phyloP scores from a whole-genome alignment of 352 stramenopile genomes.

The Pythium coloratum region DNA sequence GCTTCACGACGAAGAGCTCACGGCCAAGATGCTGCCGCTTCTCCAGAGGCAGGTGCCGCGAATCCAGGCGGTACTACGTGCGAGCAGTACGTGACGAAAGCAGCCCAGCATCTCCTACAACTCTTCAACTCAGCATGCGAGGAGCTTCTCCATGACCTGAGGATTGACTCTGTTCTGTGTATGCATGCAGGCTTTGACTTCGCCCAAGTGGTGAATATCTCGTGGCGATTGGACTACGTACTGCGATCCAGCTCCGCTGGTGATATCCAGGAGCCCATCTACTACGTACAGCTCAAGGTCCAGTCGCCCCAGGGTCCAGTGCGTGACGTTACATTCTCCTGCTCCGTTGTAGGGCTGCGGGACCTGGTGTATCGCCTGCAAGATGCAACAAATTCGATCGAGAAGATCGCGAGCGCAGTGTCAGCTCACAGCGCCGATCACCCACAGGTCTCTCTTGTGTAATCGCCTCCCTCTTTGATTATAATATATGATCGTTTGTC shows the following conservation, averaged over 20 bases:
- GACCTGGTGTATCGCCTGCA: slow-evolving; percentile 74
- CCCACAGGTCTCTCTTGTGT: neutral
- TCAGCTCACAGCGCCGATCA: neutral
- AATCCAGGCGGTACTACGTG: slow-evolving; percentile 20
- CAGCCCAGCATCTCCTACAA: neutral
- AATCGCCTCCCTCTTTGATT: neutral
- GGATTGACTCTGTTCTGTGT: neutral
- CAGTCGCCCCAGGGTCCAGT: slow-evolving; percentile 44
- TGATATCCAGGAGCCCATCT: slow-evolving; percentile 54
- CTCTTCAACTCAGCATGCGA: neutral
- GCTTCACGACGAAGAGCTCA: slow-evolving; percentile 20
- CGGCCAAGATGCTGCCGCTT: slow-evolving; percentile 16
- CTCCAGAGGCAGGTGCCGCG: slow-evolving; percentile 14
- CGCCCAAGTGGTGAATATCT: slow-evolving; percentile 68
- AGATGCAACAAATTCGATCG: slow-evolving; percentile 58
- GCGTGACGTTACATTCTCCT: slow-evolving; percentile 50
- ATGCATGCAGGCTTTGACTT: slow-evolving; percentile 58
- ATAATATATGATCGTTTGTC: neutral
- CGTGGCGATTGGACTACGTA: slow-evolving; percentile 74
- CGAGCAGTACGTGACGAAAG: slow-evolving; percentile 19
- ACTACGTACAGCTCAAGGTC: slow-evolving; percentile 66
- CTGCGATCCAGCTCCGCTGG: slow-evolving; percentile 56
- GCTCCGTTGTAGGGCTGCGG: slow-evolving; percentile 66
- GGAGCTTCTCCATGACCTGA: neutral
- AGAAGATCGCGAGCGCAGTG: slow-evolving; percentile 37